phyloP scores from a whole-genome alignment of 306 rosid genomes.

The Pyrus betulifolia region DNA sequence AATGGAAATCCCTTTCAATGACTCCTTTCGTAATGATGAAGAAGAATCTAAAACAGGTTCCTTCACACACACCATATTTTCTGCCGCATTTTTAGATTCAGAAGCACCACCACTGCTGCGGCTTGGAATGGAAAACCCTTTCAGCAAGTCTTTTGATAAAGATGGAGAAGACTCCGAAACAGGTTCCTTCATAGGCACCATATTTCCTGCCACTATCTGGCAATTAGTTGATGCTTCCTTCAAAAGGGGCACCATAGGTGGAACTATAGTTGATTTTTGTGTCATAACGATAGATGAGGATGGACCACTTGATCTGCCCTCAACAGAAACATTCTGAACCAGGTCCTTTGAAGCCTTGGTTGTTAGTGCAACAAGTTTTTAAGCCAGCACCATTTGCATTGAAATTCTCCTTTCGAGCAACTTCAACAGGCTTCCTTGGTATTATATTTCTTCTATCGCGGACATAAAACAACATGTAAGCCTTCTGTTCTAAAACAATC shows the following conservation, averaged over 20 bases:
- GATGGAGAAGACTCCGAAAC: constrained; percentile 24
- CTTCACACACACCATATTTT: constrained; percentile 15
- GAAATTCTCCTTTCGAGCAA: constrained; percentile 41
- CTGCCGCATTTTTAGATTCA: constrained; percentile 10
- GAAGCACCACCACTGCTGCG: constrained; percentile 7
- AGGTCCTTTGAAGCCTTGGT: constrained; percentile 30
- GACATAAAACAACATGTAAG: constrained; percentile 96
- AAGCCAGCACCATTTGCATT: constrained; percentile 26
- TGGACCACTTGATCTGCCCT: constrained; percentile 18
- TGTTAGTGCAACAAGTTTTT: constrained; percentile 20
- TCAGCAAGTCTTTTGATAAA: constrained; percentile 1
- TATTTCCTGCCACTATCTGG: background rate
- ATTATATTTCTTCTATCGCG: constrained; percentile 60
- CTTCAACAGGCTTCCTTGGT: constrained; percentile 42
- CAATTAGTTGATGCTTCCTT: constrained; percentile 19
- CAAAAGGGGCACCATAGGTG: constrained; percentile 13
- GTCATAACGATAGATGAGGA: constrained; percentile 15
- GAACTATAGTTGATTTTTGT: constrained; percentile 28
- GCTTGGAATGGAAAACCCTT: constrained; percentile 14
- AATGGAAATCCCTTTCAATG: constrained; percentile 9
- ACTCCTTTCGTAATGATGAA: constrained; percentile 13
- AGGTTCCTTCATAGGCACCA: constrained; percentile 20
- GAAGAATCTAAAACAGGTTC: constrained; percentile 26
- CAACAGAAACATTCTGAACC: constrained; percentile 26
- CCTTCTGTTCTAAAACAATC: constrained; percentile 78